These are phyloP conservation scores for Alternaria ventricosa DNA, from an alignment of 2,329 filamentous ascomycete species.

Conservation along the genomic window DNA sequence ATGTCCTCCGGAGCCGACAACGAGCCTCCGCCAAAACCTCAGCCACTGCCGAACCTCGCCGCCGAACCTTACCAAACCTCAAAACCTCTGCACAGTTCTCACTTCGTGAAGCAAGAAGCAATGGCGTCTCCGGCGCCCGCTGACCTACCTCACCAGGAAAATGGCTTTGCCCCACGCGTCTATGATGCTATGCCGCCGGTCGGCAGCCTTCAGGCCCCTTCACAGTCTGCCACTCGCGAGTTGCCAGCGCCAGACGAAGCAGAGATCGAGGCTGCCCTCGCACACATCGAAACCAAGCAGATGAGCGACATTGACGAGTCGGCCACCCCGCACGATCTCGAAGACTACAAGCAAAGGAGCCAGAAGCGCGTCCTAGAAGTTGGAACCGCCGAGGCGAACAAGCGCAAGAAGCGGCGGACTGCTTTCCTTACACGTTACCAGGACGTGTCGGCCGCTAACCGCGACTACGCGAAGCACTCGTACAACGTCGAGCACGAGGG, in stretches of 20 bases:
- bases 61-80: conserved; percentile 27
- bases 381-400: conserved; percentile 66
- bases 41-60: conserved; percentile 44
- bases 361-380: conserved; percentile 75
- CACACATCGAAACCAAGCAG: conserved; percentile 63
- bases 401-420: conserved; percentile 70
- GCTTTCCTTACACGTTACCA: conserved; percentile 63
- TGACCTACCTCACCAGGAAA: conserved; percentile 29
- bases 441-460: conserved; percentile 70
- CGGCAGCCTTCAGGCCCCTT: conserved; percentile 21
- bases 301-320: conserved; percentile 64
- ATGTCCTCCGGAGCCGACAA: conserved; percentile 82
- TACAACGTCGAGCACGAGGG: conserved; percentile 80
- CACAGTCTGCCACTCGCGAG: conserved; percentile 31
- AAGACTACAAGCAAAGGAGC: conserved; percentile 60
- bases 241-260: conserved; percentile 59
- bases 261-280: conserved; percentile 71
- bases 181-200: conserved; percentile 37
- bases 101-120: conserved; percentile 46
- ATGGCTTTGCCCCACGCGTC: conserved; percentile 20
- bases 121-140: conserved; percentile 38
- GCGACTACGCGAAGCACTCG: conserved; percentile 73
- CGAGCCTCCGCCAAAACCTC: conserved; percentile 65
- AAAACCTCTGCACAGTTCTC: conserved; percentile 30
- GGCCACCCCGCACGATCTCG: conserved; percentile 59